Evolutionary conservation across 164 flowering plant species (phyloP), one percentile per base, ranked within the genome.

Genomic region (Umbilicus rupestris): DNA sequence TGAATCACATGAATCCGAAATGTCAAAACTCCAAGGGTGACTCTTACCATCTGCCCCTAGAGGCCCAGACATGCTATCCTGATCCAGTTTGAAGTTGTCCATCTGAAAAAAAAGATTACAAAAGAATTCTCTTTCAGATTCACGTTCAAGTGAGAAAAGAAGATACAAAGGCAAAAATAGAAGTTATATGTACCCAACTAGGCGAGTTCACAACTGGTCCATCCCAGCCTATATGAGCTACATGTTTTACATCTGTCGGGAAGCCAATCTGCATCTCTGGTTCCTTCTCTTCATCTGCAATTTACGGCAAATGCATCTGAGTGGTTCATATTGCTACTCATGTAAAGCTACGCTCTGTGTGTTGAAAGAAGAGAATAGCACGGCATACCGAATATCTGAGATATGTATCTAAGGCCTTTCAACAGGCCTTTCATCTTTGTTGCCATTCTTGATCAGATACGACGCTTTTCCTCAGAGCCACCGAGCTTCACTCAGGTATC

Each of bases 201-300:
- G 91, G 97, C 0, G 85, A 47, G 72, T 73, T 75, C 39, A 77
- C 83, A 0, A 90, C 73, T 4, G 88, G 88, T 7, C 96, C 96
- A 70, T 91, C 96, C 83, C 84, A 84, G 52, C 97, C 97, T 26
- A 91, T 88, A 59, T 91, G 97, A n/a, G 97, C 97, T 26, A 91
- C 93, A 69, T 91, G 97, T 77, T 87, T 88, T 63, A 91, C 97
- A 57, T 91, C 93, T 8, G 96, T 91, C 11, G 97, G 97, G 50
- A 46, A 69, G 24, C 97, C 97, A 67, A 91, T 88, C 70, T 87
- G 76, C 83, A 91, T 84, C 68, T 88, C 97, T 20, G 71, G 73
- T 60, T 85, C 90, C 70, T 90, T 82, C 35, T 74, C 79, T 39
- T 70, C 76, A 6, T 83, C 84, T 81, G 81, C 78, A 67, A 24